A percentile compares a stretch with the other conserved stretches of the same genome.
These are phyloP conservation scores for Haematococcus sp. DNA, from an alignment of 139 green algal species.

Conservation along the genomic window DNA sequence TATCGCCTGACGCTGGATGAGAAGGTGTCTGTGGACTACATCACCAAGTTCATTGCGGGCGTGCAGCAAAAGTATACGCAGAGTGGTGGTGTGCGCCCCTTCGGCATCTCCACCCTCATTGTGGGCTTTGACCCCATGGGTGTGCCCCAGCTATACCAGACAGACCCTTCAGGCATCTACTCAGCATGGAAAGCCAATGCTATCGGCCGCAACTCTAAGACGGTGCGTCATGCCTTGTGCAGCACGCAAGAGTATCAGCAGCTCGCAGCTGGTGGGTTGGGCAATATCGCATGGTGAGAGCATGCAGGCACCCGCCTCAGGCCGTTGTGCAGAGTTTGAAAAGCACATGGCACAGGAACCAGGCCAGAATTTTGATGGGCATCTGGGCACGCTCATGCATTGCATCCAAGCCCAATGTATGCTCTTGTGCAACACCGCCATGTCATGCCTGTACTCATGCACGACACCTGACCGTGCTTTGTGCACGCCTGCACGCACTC, in stretches of 20 bases:
- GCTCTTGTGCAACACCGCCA: too few species aligned
- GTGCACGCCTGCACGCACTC: background rate
- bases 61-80: slow-evolving; percentile 98
- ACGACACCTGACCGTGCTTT: too few species aligned
- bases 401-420: too few species aligned
- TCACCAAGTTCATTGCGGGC: slow-evolving; percentile 85
- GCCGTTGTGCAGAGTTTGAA: background rate
- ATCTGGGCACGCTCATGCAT: too few species aligned
- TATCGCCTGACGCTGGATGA: slow-evolving; percentile 84
- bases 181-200: slow-evolving; percentile 97
- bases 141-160: slow-evolving; percentile 90
- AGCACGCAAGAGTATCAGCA: too few species aligned
- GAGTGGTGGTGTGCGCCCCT: slow-evolving; percentile 93
- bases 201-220: slow-evolving; percentile 97
- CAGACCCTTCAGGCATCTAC: slow-evolving; percentile 94
- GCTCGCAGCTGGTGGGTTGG: background rate
- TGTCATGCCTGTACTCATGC: too few species aligned
- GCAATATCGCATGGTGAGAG: background rate
- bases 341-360: too few species aligned
- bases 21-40: slow-evolving; percentile 84
- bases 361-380: too few species aligned
- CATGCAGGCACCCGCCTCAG: background rate
- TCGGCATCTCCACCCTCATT: slow-evolving; percentile 98
- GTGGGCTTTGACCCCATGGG: slow-evolving; percentile 82
- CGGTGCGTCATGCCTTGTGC: slow-evolving; percentile 44